Base-by-base conservation (phyloP, 2,329 filamentous ascomycete genomes). In the Clarireedia paspali region DNA sequence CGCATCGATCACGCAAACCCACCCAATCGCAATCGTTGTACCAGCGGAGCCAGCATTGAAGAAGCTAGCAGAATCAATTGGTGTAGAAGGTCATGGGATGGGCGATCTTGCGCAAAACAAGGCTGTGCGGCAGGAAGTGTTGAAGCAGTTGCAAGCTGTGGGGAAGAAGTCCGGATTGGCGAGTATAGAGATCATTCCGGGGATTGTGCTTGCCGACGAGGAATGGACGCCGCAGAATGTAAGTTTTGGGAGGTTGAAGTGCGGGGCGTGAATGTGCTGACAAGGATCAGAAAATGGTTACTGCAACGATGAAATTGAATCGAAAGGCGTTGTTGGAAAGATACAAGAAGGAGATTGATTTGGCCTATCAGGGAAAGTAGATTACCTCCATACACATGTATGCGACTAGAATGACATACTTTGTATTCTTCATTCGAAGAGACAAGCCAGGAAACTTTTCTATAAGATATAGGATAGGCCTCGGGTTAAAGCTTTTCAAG, bases 1-100 rank as follows among this genome's bases (percentile, higher is more conserved):
- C 68, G 91, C 89, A 47, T 87, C 89, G 50, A 74, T 81, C 63
- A 80, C 85, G 60, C 82, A 90, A 71, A 78, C 82, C 60, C 87
- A 89, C 66, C 89, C 91, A 1, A 80, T 96, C 56, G 91, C 91
- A 27, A 81, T 96, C 65, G 85, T 96, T 59, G 77, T 81, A 62
- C 79, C 83, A 51, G 83, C 42, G 4, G 49, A 56, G 14, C 20
- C 40, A 1, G 48, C 50, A 3, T 38, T 56, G 27, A 45, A 52
- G 5, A 52, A 47, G n/a, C 30, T 52, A 15, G 53, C 53, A 2
- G 24, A 56, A 9, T 52, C 53, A 15, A 38, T 51, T 7, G 48
- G 40, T 3, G 24, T 56, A 2, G 17, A 30, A 23, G 34, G 40
- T 23, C 15, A 56, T n/a, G 48, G 46, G 15, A 38, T 50, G 9